Percentiles rank a stretch among this genome's conserved stretches.
Conservation (phyloP, 176 grass and related monocot genomes). For the Ensete ventricosum region DNA sequence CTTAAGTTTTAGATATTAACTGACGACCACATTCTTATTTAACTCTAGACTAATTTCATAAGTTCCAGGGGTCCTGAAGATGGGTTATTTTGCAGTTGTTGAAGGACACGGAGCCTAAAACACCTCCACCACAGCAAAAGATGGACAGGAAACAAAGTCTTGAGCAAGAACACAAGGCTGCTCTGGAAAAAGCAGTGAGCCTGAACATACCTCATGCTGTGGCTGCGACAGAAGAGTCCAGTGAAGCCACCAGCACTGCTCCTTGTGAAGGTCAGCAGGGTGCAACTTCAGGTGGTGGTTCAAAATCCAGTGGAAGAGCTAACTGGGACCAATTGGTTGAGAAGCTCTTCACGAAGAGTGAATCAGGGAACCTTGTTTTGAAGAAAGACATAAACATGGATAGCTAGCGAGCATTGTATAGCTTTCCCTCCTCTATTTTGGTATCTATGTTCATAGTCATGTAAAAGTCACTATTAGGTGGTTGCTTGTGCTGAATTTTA, state of each 20-base stretch:
- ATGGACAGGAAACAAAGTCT: slow-evolving; percentile 69
- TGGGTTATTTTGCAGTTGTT: slow-evolving; percentile 43
- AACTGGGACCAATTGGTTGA: slow-evolving; percentile 77
- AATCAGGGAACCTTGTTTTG: slow-evolving; percentile 55
- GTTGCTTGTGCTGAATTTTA: too few relatives aligned
- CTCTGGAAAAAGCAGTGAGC: slow-evolving; percentile 49
- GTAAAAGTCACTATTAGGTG: too few relatives aligned
- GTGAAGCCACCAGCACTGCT: slow-evolving; percentile 3
- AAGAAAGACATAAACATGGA: slow-evolving; percentile 52
- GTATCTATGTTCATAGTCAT: too few relatives aligned
- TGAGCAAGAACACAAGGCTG: slow-evolving; percentile 69
- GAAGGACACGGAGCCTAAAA: slow-evolving; percentile 29
- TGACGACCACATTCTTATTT: too few relatives aligned
- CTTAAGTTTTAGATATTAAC: not conserved
- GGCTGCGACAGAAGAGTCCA: slow-evolving; percentile 31
- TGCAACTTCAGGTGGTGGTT: slow-evolving; percentile 14
- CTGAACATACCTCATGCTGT: slow-evolving; percentile 62
- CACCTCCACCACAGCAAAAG: slow-evolving; percentile 40
- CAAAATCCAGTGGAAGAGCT: slow-evolving; percentile 34
- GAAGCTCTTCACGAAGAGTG: slow-evolving; percentile 61
- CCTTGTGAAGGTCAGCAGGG: slow-evolving; percentile 13
- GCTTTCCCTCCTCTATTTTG: too few relatives aligned
- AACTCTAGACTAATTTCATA: not conserved
- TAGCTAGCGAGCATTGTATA: not conserved
- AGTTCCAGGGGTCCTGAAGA: not conserved